A percentile compares a stretch with the other conserved stretches of the same genome.
These are phyloP conservation scores for Spencermartinsiella ligniputridi DNA, from an alignment of 1,139 yeast species.

Conservation along the genomic window DNA sequence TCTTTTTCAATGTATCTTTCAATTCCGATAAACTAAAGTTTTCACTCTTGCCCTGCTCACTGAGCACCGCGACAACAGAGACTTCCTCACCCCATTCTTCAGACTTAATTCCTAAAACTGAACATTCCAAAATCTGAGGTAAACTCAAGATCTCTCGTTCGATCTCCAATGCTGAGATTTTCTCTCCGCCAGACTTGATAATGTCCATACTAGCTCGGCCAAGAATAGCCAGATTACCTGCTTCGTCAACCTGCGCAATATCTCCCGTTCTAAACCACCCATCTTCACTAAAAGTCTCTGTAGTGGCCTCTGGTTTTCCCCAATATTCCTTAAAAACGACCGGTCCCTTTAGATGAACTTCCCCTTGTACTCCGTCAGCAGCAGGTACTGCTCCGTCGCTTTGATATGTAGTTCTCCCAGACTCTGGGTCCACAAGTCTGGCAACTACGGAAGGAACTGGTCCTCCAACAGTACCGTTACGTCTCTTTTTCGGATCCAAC, in stretches of 20 bases:
- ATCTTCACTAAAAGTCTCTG: conserved; percentile 27
- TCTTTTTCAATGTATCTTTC: conserved; percentile 25
- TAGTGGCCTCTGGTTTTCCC: conserved; percentile 33
- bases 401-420: conserved; percentile 22
- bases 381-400: conserved; percentile 15
- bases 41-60: conserved; percentile 11
- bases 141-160: conserved; percentile 36
- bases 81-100: conserved; percentile 37
- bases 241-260: conserved; percentile 31
- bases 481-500: conserved; percentile 23
- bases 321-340: conserved; percentile 34
- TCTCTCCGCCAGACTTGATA: conserved; percentile 37
- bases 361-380: conserved; percentile 25
- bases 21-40: conserved; percentile 20
- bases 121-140: conserved; percentile 30
- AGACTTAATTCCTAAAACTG: conserved; percentile 35
- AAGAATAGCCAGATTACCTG: conserved; percentile 30
- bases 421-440: conserved; percentile 29
- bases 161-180: conserved; percentile 36
- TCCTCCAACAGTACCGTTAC: conserved; percentile 34
- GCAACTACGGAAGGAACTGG: conserved; percentile 35
- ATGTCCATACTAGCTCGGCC: conserved; percentile 39
- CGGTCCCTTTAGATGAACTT: conserved; percentile 33
- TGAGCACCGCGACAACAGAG: conserved; percentile 31
- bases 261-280: conserved; percentile 39